Evolutionary conservation across 208 protist species (phyloP).

Genomic region (Crithidia acanthocephali): DNA sequence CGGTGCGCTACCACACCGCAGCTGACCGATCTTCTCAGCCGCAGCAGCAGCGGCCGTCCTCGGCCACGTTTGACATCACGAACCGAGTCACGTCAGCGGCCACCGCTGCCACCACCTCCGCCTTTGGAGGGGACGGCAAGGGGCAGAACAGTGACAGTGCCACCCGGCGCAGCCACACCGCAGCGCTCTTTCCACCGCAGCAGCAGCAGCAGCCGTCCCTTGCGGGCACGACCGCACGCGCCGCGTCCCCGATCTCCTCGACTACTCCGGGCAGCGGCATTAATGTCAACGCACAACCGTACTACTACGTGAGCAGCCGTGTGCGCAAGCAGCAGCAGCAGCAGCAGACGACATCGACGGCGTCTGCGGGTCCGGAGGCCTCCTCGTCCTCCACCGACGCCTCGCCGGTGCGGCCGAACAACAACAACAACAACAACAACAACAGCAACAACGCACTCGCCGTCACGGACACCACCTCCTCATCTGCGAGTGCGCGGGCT

Average conservation of each 20-base stretch:
- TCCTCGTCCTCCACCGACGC: constrained; percentile 4
- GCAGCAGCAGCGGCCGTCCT: constrained; percentile 4
- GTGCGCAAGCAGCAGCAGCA: constrained; percentile 36
- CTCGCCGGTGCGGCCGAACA: neutral
- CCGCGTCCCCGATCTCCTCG: constrained; percentile 18
- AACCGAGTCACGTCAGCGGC: constrained; percentile 14
- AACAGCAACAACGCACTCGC: neutral
- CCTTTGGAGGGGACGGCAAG: neutral
- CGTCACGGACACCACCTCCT: neutral
- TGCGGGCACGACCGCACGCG: constrained; percentile 4
- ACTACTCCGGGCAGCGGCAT: constrained; percentile 41
- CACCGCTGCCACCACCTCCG: neutral
- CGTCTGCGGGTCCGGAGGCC: neutral
- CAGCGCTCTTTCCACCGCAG: neutral
- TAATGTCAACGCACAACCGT: constrained; percentile 72
- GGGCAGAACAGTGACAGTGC: neutral
- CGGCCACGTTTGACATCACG: constrained; percentile 34
- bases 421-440: neutral
- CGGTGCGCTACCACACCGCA: constrained; percentile 24
- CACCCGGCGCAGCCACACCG: neutral
- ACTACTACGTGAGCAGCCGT: constrained; percentile 62
- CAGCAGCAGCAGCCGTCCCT: constrained; percentile 18
- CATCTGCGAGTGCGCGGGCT: neutral
- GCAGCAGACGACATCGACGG: constrained; percentile 3
- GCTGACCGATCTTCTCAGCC: neutral